A percentile compares a stretch with the other conserved stretches of the same genome.
These are phyloP conservation scores for Fraxinus quadrangulata DNA, from an alignment of 257 asterid genomes.

Conservation along the genomic window DNA sequence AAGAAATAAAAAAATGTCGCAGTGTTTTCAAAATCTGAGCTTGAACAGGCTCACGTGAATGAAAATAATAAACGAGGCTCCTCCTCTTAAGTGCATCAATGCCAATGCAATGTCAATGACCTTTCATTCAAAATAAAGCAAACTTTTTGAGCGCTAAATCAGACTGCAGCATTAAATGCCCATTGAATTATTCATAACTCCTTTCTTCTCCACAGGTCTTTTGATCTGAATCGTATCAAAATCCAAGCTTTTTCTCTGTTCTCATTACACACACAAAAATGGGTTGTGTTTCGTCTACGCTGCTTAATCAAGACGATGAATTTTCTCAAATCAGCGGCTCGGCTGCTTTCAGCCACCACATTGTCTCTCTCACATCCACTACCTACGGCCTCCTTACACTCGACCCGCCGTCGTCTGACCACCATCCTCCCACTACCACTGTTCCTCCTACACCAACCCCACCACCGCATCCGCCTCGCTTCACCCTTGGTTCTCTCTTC, in stretches of 20 bases:
- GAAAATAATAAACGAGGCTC: background rate
- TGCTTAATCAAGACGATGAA: constrained; percentile 68
- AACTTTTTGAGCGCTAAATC: constrained; percentile 24
- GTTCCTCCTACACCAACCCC: constrained; percentile 32
- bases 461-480: constrained; percentile 62
- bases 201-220: background rate
- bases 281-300: constrained; percentile 95
- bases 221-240: background rate
- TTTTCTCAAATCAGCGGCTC: constrained; percentile 75
- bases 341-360: constrained; percentile 81
- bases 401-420: constrained; percentile 50
- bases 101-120: background rate
- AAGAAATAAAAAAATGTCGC: too few species aligned
- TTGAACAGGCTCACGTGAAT: background rate
- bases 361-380: constrained; percentile 94
- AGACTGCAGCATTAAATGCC: constrained; percentile 6
- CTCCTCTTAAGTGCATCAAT: background rate
- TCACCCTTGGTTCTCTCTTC: constrained; percentile 66
- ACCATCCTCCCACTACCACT: constrained; percentile 21
- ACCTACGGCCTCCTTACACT: constrained; percentile 80
- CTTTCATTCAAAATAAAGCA: constrained; percentile 28
- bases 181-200: too few species aligned
- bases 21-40: background rate
- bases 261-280: constrained; percentile 22
- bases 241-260: background rate